Base-by-base conservation (phyloP, 345 rosid genomes). In the Ceriops zippeliana region DNA sequence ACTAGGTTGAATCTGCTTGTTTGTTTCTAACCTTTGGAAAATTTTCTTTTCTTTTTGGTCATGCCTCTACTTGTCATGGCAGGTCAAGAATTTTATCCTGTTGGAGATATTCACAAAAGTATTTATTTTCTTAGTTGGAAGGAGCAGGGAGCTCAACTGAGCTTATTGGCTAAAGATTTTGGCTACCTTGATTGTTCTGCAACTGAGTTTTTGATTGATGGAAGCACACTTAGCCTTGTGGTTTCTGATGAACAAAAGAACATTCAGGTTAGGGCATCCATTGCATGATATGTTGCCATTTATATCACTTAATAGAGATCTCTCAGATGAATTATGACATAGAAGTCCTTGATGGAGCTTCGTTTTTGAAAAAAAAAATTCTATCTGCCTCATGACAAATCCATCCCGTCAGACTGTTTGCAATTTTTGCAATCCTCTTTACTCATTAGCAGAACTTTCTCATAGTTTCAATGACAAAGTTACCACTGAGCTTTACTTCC, bases 71-170 rank as follows among this genome's bases (percentile, higher is more conserved):
- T 57, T 47, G 37, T 32, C 7, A 16, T 77, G 69, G 67, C 88
- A 95, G 99, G 99, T 95, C 65, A 95, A 95, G 83, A 90, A 84
- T 84, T 95, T 95, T 79, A 90, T 95, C 76, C 90, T 95, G 35
- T 84, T 91, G 70, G 97, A 32, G 98, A 92, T 69, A 76, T 90
- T 83, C 96, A 95, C 82, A 86, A 90, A 82, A 91, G 99, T 80
- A 87, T 90, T 75, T 88, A 88, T 81, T 95, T 95, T 76, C 92
- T 95, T 71, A 90, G 83, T 77, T 95, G 99, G 99, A 95, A 90
- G 79, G 99, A 95, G 81, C 96, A 91, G 79, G 99, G 96, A 63
- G 86, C 99, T 76, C 98, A 91, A 74, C 96, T 95, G 68, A 88
- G 62, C 79, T 84, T 91, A 77, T 79, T 95, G 82, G 96, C 97